Base-by-base conservation (phyloP, 371 early-diverging fungal genomes). In the Mortierella sp. region DNA sequence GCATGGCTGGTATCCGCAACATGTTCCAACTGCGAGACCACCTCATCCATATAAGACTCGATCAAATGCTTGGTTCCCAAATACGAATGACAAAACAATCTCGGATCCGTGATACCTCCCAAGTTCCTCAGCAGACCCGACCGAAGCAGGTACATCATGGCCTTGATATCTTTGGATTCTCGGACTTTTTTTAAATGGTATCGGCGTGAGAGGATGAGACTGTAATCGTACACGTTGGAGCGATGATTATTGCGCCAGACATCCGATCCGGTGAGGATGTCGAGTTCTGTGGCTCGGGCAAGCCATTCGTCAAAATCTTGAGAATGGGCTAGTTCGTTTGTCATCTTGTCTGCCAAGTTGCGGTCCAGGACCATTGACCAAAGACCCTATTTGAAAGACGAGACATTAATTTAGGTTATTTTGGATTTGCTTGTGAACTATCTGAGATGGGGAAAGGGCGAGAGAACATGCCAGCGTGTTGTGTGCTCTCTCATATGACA, bases 31-130 rank as follows among this genome's bases (percentile, higher is more conserved):
- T 92, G 92, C 2, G 87, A 73, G 45, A 91, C 91, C 0, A 94
- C 92, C 77, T 94, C 94, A 13, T 90, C 88, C 88, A 92, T 92
- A 80, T 96, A 96, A 9, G 94, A 92, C 78, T 95, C 93, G 74
- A 96, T 94, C 70, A 95, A 78, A 28, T 89, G 80, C 78, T 96
- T 96, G 24, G 96, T 96, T 88, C 94, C 94, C 24, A 92, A 58
- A 72, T 91, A 92, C 16, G 92, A 92, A 74, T 92, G 90, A 10
- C 90, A 80, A 74, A 92, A 95, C 38, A 95, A 80, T 48, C 89
- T 88, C 50, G 92, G 89, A 70, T 95, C 95, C 73, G 92, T 92
- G 38, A 96, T 90, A 21, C 95, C 95, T 57, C 94, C 95, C 74
- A 95, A 89, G 77, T 95, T 95, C 28, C 96, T 87, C 26, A 95